A percentile compares a stretch with the other conserved stretches of the same genome.
phyloP scores from a whole-genome alignment of 2,329 filamentous ascomycete genomes.

The Aureobasidium vineae region DNA sequence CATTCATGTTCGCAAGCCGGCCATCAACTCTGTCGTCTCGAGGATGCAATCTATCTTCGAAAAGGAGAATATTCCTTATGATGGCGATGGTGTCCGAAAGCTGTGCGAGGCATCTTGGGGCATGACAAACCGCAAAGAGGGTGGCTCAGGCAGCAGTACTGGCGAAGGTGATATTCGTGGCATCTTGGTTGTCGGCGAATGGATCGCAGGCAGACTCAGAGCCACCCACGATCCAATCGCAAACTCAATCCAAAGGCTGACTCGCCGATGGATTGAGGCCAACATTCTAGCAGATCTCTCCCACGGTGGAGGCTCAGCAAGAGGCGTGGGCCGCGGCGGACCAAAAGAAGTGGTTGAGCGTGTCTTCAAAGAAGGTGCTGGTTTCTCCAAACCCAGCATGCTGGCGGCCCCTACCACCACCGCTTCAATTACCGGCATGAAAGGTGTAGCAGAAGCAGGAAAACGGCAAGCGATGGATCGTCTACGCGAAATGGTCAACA shows the following conservation, averaged over 20 bases:
- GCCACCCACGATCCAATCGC: slow-evolving; percentile 31
- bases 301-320: slow-evolving; percentile 67
- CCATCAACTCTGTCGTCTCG: slow-evolving; percentile 77
- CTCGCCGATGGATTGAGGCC: slow-evolving; percentile 72
- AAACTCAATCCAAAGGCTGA: slow-evolving; percentile 53
- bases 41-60: slow-evolving; percentile 82
- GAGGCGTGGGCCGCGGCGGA: slow-evolving; percentile 69
- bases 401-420: slow-evolving; percentile 35
- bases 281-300: slow-evolving; percentile 66
- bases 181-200: slow-evolving; percentile 82
- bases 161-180: slow-evolving; percentile 75
- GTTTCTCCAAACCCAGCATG: slow-evolving; percentile 63
- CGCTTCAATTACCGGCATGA: slow-evolving; percentile 34
- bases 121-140: slow-evolving; percentile 68
- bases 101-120: slow-evolving; percentile 83
- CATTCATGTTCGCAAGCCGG: slow-evolving; percentile 85
- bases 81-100: slow-evolving; percentile 83
- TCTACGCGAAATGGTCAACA: slow-evolving; percentile 72
- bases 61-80: slow-evolving; percentile 82
- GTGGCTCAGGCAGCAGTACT: slow-evolving; percentile 51
- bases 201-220: slow-evolving; percentile 72
- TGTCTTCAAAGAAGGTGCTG: slow-evolving; percentile 76
- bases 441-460: slow-evolving; percentile 69
- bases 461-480: slow-evolving; percentile 72
- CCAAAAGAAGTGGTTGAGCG: slow-evolving; percentile 72